Base-by-base conservation (phyloP, 495 filamentous ascomycete genomes). In the Penicillium cinerascens region DNA sequence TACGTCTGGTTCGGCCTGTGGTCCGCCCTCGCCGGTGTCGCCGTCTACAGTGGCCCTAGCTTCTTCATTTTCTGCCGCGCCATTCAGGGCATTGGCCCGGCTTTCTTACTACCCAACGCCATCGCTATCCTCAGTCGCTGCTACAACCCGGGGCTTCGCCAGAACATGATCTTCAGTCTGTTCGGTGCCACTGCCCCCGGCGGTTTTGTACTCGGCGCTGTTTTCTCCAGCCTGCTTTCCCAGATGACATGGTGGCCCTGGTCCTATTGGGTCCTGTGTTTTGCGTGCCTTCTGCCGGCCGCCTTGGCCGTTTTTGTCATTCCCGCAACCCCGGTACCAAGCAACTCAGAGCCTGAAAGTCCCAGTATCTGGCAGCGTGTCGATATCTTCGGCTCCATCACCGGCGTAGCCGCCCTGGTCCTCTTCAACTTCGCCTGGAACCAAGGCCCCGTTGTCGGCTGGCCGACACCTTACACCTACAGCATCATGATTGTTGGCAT, bases 1-100 rank as follows among this genome's bases (percentile, higher is more conserved):
- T 85, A 78, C 52, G 42, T 73, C n/a, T 88, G 84, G 85, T 81
- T 82, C 41, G 66, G 73, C 1, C 39, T 83, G 16, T 88, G 83
- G 83, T 80, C 81, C 2, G 56, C 80, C 2, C 52, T 86, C 15
- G 79, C 77, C 1, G 86, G 85, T 21, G 71, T 82, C 45, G 58
- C 54, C 37, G 67, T 72, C 20, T 70, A 61, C 39, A 26, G 17
- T 6, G 16, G 42, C 25, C 67, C 64, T 2, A 59, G 67, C 40
- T 25, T 67, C 18, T 59, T 84, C 17, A 81, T 79, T 54, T 70
- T 29, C n/a, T 70, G 72, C 38, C 71, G 79, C 15, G 75, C 71
- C 2, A 54, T 82, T 6, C 73, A 79, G 13, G 82, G 81, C 5
- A 59, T 83, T 5, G 82, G 81, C 1, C 25, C 25, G 25, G 25